A percentile compares a stretch with the other conserved stretches of the same genome.
These are phyloP conservation scores for Colletotrichum lupini DNA, from an alignment of 2,329 filamentous ascomycete genomes.

Conservation along the genomic window DNA sequence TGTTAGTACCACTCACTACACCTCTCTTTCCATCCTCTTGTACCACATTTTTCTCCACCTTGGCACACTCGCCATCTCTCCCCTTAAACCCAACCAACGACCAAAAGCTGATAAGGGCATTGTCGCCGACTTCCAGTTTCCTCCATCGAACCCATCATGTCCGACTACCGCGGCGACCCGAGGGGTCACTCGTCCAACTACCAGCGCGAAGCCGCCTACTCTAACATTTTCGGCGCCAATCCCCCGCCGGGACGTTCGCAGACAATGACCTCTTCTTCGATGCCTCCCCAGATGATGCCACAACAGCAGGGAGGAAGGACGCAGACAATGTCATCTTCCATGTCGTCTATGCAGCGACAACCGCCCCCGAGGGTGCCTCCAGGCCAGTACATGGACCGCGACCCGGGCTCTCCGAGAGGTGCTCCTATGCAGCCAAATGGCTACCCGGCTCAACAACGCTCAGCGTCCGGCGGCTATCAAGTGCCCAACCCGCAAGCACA, in stretches of 20 bases:
- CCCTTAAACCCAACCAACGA: conserved; percentile 27
- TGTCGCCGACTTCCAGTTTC: conserved; percentile 45
- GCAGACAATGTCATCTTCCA: conserved; percentile 76
- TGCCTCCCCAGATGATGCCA: conserved; percentile 63
- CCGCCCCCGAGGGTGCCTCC: conserved; percentile 68
- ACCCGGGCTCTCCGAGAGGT: conserved; percentile 50
- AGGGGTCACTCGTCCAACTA: conserved; percentile 65
- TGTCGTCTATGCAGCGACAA: conserved; percentile 68
- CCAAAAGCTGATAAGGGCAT: conserved; percentile 27
- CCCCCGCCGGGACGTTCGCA: conserved; percentile 91
- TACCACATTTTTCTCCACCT: conserved; percentile 37
- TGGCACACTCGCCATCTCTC: conserved; percentile 35
- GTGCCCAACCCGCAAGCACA: conserved; percentile 55
- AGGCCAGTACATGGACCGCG: conserved; percentile 48
- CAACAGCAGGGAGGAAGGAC: conserved; percentile 72
- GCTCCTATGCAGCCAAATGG: conserved; percentile 44
- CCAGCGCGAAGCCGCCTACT: conserved; percentile 94
- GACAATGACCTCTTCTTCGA: conserved; percentile 88
- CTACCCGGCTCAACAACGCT: conserved; percentile 57
- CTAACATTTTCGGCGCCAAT: conserved; percentile 91
- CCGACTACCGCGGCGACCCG: conserved; percentile 66
- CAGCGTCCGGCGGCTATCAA: conserved; percentile 61
- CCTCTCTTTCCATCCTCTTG: conserved; percentile 24
- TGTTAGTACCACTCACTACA: conserved; percentile 34
- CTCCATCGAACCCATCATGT: conserved; percentile 55